Evolutionary conservation across 2,329 filamentous ascomycete species (phyloP), one percentile per base, ranked within the genome.

Genomic region (Trichoderma sp.): DNA sequence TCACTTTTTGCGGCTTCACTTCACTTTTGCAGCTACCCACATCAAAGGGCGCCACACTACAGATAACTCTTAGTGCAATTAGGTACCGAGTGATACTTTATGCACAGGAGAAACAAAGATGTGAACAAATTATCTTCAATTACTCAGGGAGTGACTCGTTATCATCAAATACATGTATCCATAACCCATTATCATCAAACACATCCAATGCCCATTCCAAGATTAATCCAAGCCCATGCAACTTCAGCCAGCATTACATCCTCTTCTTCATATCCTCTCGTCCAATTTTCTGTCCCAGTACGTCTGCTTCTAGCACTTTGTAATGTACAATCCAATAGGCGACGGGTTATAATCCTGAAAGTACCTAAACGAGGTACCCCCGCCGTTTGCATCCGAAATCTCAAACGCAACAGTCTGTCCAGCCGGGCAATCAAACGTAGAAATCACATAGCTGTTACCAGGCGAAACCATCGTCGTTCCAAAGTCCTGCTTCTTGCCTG

Each of bases 321-420:
- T 81, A 50, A 84, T 79, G 73, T 79, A 83, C 73, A 84, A 71
- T 13, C 82, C 82, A 58, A 84, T 77, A n/a, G 83, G 81, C 47
- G 79, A 80, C 6, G 82, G 82, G 76, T 90, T 90, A 75, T 82
- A 90, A 77, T 92, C 88, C 81, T 93, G 85, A 81, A 92, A 91
- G 80, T 86, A 92, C 70, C 86, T 80, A 50, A 92, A 79, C 62
- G 82, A 77, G 50, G 88, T 88, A 73, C 81, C 81, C 3, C 85
- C 86, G 6, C 81, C 81, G 28, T 66, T 53, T 23, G 68, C 73
- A 28, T 43, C 58, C 61, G 81, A 84, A 75, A 92, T 83, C 81
- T 88, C 82, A 74, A 85, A 87, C 3, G 80, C 81, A 20, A 91
- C 79, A 20, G 82, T 82, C 77, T 86, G 67, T 3, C 87, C 88